Evolutionary conservation across 202 grass and related monocot species (phyloP).

Genomic region (Digitaria exilis): DNA sequence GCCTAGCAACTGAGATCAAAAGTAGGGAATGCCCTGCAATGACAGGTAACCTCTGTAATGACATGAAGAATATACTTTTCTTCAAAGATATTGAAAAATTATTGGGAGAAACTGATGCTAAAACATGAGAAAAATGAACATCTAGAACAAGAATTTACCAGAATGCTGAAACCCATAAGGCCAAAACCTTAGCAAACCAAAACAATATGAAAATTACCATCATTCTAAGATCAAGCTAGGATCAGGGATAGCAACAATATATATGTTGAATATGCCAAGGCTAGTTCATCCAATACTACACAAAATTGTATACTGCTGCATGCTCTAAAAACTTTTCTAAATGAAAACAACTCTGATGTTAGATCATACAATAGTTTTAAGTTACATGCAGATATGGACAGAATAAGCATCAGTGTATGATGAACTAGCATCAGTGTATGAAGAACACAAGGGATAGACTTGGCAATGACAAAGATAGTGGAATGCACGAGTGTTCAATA

Average conservation of each 20-base stretch:
- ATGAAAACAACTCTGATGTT: not conserved
- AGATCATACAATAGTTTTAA: not conserved
- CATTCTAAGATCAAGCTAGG: not conserved
- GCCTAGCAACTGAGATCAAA: conserved; percentile 61
- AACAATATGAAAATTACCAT: conserved; percentile 3
- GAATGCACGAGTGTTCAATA: not conserved
- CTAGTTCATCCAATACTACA: not conserved
- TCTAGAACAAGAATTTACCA: not conserved
- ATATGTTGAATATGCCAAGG: not conserved
- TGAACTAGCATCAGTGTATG: not conserved
- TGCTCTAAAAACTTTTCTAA: not conserved
- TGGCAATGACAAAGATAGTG: not conserved
- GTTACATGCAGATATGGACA: not conserved
- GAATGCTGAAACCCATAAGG: conserved; percentile 7
- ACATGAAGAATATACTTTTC: conserved; percentile 11
- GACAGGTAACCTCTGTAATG: conserved; percentile 34
- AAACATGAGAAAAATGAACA: not conserved
- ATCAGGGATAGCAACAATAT: conserved; percentile 11
- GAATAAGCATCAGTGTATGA: conserved; percentile 9
- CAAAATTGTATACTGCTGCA: not conserved
- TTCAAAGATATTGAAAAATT: conserved; percentile 28
- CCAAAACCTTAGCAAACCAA: not conserved
- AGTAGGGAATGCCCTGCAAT: conserved; percentile 61
- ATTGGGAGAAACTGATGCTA: not conserved
- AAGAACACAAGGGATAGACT: not conserved